These are phyloP conservation scores for Botryotinia globosa DNA, from an alignment of 2,329 filamentous ascomycete genomes.

Conservation along the genomic window DNA sequence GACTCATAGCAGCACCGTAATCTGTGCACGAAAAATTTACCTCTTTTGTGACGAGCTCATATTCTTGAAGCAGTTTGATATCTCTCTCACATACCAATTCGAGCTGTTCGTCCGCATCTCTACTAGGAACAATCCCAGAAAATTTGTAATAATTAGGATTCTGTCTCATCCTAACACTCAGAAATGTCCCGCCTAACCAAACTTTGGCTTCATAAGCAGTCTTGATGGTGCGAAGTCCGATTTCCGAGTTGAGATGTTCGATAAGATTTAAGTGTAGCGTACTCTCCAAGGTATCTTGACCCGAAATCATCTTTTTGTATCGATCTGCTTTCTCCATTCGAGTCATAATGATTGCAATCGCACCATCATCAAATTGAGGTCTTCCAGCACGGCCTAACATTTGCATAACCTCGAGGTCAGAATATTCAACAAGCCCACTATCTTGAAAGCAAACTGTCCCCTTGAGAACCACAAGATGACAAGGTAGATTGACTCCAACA, in stretches of 20 bases:
- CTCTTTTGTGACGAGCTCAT: conserved; percentile 52
- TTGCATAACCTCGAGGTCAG: conserved; percentile 83
- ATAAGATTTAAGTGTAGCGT: conserved; percentile 74
- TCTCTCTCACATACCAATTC: conserved; percentile 69
- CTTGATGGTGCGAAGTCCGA: conserved; percentile 70
- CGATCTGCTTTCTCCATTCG: conserved; percentile 58
- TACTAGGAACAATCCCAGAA: conserved; percentile 48
- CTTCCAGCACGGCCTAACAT: conserved; percentile 84
- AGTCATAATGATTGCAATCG: conserved; percentile 77
- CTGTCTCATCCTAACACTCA: conserved; percentile 69
- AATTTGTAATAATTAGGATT: conserved; percentile 71
- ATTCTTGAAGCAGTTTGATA: conserved; percentile 61
- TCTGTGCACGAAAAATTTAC: conserved; percentile 59
- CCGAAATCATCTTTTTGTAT: conserved; percentile 73
- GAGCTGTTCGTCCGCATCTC: conserved; percentile 60
- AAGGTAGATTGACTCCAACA: conserved; percentile 79
- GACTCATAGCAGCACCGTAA: conserved; percentile 77
- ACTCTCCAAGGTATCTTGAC: conserved; percentile 73
- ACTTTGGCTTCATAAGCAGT: conserved; percentile 62
- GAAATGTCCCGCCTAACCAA: conserved; percentile 76
- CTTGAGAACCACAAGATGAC: conserved; percentile 80
- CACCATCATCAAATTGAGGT: conserved; percentile 77
- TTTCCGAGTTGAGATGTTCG: conserved; percentile 82
- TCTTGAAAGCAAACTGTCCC: conserved; percentile 68
- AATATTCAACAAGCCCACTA: conserved; percentile 64